These are phyloP conservation scores for Chaetomiaceae sp. DNA, from an alignment of 2,329 filamentous ascomycete genomes.

Conservation along the genomic window DNA sequence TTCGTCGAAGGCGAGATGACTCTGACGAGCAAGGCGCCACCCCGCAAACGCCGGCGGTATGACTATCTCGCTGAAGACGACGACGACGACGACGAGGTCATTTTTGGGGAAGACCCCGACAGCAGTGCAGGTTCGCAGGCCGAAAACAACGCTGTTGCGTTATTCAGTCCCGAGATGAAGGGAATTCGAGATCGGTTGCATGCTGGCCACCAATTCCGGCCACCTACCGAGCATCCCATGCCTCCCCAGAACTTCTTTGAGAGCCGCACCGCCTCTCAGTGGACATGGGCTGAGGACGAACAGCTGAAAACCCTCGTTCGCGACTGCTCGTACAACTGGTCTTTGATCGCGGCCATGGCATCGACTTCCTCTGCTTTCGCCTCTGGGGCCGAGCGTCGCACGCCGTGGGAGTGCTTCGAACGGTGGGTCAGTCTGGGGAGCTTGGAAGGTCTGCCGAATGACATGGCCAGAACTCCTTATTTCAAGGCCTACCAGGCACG, in stretches of 20 bases:
- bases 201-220: conserved; percentile 86
- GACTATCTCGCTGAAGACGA: conserved; percentile 70
- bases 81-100: conserved; percentile 38
- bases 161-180: conserved; percentile 88
- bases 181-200: conserved; percentile 84
- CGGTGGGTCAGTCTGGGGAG: conserved; percentile 89
- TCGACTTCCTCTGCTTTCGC: conserved; percentile 68
- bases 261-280: conserved; percentile 78
- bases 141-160: conserved; percentile 69
- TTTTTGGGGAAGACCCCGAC: conserved; percentile 32
- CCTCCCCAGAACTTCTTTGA: conserved; percentile 89
- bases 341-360: conserved; percentile 79
- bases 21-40: conserved; percentile 59
- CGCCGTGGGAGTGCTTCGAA: conserved; percentile 98
- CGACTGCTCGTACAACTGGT: conserved; percentile 97
- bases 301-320: conserved; percentile 79
- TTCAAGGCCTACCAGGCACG: conserved; percentile 68
- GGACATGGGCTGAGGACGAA: conserved; percentile 86
- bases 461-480: conserved; percentile 94
- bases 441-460: conserved; percentile 81
- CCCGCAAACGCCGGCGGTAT: conserved; percentile 75
- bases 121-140: conserved; percentile 50
- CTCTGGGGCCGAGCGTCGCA: conserved; percentile 84
- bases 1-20: conserved; percentile 78
- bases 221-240: conserved; percentile 88